Evolutionary conservation across 305 asterid species (phyloP).

Genomic region (Plantago lanceolata): DNA sequence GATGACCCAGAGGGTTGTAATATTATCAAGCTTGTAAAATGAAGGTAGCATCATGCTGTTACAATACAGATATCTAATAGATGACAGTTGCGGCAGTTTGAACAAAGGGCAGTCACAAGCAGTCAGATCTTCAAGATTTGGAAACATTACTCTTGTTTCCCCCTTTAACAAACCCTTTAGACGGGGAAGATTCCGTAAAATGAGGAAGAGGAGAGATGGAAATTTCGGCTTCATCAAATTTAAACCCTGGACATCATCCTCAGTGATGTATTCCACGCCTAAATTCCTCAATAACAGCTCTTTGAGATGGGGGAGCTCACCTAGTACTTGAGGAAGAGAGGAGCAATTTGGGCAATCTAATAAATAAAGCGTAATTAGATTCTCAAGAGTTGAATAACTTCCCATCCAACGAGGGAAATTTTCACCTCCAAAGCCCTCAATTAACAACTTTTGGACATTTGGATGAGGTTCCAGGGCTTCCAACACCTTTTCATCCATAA

Average conservation of each 20-base stretch:
- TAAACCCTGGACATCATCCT: neutral
- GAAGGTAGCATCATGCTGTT: neutral
- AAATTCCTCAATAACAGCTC: neutral
- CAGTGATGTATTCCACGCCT: neutral
- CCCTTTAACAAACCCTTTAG: conserved; percentile 1
- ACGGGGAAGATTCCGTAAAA: neutral
- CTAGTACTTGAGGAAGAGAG: conserved; percentile 16
- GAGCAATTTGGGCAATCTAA: conserved; percentile 6
- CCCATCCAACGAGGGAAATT: conserved; percentile 27
- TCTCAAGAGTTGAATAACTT: conserved; percentile 13
- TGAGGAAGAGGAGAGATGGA: neutral
- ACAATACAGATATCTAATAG: neutral
- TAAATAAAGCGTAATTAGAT: neutral
- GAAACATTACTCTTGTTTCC: neutral
- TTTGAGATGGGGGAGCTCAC: neutral
- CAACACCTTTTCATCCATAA: conserved; percentile 22
- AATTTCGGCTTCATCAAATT: conserved; percentile 1
- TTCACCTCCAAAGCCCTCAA: conserved; percentile 22
- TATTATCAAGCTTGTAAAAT: neutral
- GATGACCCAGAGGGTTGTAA: neutral
- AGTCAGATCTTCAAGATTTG: neutral
- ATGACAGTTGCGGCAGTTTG: conserved; percentile 1
- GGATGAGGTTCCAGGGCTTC: conserved; percentile 32
- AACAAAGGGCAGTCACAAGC: neutral
- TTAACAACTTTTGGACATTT: conserved; percentile 10